These are phyloP conservation scores for Musa acuminata DNA, from an alignment of 176 grass and related monocot genomes.

Conservation along the genomic window DNA sequence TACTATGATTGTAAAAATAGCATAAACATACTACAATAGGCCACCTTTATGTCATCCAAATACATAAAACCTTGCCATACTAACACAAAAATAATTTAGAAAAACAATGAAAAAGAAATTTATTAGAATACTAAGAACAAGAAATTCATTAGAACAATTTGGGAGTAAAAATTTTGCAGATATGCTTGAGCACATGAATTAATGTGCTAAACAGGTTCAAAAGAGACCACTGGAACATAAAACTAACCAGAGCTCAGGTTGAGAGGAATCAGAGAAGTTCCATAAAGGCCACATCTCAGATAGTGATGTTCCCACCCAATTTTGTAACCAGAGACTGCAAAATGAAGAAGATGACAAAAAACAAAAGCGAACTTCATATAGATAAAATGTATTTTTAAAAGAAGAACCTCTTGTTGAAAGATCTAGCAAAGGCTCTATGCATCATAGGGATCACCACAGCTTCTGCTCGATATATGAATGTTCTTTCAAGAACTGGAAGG, in stretches of 20 bases:
- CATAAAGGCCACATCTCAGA: slow-evolving; percentile 88
- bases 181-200: neutral
- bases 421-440: slow-evolving; percentile 80
- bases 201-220: slow-evolving; percentile 7
- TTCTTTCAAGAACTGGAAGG: slow-evolving; percentile 72
- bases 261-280: slow-evolving; percentile 79
- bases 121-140: too few relatives aligned
- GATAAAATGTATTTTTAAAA: slow-evolving; percentile 21
- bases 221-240: slow-evolving; percentile 14
- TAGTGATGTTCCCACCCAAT: slow-evolving; percentile 46
- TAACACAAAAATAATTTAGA: too few relatives aligned
- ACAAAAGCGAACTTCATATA: neutral
- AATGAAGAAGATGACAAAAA: slow-evolving; percentile 4
- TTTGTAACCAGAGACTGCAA: slow-evolving; percentile 62
- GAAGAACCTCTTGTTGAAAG: slow-evolving; percentile 72
- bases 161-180: too few relatives aligned
- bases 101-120: too few relatives aligned
- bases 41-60: too few relatives aligned
- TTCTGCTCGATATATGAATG: slow-evolving; percentile 90
- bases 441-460: slow-evolving; percentile 83
- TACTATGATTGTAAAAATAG: neutral
- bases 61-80: too few relatives aligned
- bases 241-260: slow-evolving; percentile 66
- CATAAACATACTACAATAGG: too few relatives aligned
- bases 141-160: too few relatives aligned